Evolutionary conservation across 1,139 yeast species (phyloP), one percentile per base, ranked within the genome.

Genomic region (Zhuliangozyma blackwelliae): DNA sequence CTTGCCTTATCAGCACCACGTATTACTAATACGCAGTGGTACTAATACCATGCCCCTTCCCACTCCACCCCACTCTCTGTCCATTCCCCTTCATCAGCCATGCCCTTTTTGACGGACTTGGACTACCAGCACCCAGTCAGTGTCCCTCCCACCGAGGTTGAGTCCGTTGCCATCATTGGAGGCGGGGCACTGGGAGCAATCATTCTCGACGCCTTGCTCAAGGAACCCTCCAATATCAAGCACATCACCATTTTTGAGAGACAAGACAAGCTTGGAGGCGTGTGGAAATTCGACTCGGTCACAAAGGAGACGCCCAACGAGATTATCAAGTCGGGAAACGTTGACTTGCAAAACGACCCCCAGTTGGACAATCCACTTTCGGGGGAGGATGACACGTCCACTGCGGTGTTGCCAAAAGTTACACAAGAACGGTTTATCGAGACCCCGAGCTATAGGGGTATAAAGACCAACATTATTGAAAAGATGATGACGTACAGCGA

Each of bases 171-270:
- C 8, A 60, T 74, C 27, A 69, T 74, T 13, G 79, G 79, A 1
- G 78, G 75, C 16, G 79, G 79, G 2, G 77, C 79, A 4, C 66
- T 75, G 1, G 78, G 78, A 4, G 72, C 75, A 10, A 59, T 72
- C 26, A 56, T 65, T 0, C 52, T 72, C 10, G 75, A 72, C 39
- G 45, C 64, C 5, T 47, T 73, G 7, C 44, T 66, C 2, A 55
- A 63, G 32, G 72, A 71, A 34, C 38, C 45, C 6, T 36, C 44
- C 2, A 38, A 39, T n/a, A 47, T 58, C 30, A 40, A 40, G 12
- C 39, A 44, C 10, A 50, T 63, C 20, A 58, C 58, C 2, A 32
- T 63, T 1, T 61, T 51, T 42, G 69, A 63, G 36, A 48, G 69
- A 39, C 51, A 65, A 38, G 38, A 40, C 13, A 43, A 45, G 10